Evolutionary conservation across 768 basidiomycete species (phyloP), one percentile per base, ranked within the genome.

Genomic region (Lactarius indigo): DNA sequence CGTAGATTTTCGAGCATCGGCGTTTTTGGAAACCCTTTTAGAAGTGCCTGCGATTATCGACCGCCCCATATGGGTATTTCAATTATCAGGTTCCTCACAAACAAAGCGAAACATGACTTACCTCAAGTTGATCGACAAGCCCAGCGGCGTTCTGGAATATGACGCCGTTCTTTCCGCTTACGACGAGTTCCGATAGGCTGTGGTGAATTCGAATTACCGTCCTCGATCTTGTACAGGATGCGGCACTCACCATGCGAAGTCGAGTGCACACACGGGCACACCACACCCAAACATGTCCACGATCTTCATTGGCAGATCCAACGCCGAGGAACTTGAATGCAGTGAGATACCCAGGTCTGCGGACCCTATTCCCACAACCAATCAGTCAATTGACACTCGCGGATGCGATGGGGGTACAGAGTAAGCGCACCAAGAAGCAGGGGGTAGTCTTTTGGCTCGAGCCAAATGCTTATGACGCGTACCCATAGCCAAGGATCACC

Each of bases 251-350:
- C 93, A 96, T 50, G 82, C 78, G 73, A 96, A 99, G 58, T 88
- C 82, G 3, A 94, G 82, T 0, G 97, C 96, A 68, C 96, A 91
- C 9, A 98, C 97, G 0, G 96, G 96, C 64, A 98, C 80, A 5
- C 90, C 90, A 71, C 96, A 98, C 5, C 97, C 97, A 78, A 98
- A 98, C 96, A 98, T 98, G 76, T 99, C 97, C 8, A 99, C 94
- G 5, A 99, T 87, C 76, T 99, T 99, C 97, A 99, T 99, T 3
- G 97, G 97, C 63, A 99, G 79, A 77, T 99, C 97, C 64, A 95
- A 78, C 1, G 85, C 90, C 2, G 93, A 96, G 0, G 93, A 94
- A 75, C 93, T 96, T 6, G 87, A 85, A 78, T 99, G 97, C 59
- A 99, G 78, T 68, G 87, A 94, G 64, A 98, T 84, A 2, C 97